phyloP scores from a whole-genome alignment of 2,329 filamentous ascomycete genomes.

The Alternaria sp. region DNA sequence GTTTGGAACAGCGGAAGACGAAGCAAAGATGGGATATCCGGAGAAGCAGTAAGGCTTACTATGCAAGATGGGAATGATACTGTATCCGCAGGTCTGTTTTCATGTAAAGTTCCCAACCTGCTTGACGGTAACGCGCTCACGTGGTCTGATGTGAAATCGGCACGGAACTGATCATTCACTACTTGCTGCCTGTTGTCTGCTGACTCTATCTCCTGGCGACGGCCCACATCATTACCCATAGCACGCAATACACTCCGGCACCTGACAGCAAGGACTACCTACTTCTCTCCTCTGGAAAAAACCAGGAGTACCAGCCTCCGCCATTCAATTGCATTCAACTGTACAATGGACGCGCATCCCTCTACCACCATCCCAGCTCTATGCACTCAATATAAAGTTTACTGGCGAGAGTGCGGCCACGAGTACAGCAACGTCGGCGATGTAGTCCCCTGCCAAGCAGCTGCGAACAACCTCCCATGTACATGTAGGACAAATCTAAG shows the following conservation, averaged over 20 bases:
- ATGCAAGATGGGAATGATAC: background rate
- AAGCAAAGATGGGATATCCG: conserved; percentile 31
- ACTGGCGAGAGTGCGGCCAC: background rate
- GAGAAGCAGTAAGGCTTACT: conserved; percentile 4
- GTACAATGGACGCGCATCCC: no score
- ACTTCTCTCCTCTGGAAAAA: background rate
- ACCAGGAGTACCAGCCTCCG: background rate
- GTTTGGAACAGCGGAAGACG: conserved; percentile 45
- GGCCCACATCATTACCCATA: background rate
- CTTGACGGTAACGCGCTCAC: background rate
- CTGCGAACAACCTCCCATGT: background rate
- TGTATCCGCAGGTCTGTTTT: background rate
- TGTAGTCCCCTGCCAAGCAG: background rate
- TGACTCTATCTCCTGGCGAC: background rate
- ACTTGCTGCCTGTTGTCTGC: background rate
- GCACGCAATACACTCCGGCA: background rate
- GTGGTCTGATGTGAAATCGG: background rate
- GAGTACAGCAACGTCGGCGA: background rate
- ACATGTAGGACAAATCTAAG: background rate
- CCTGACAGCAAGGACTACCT: background rate
- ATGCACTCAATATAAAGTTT: background rate
- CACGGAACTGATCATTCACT: background rate
- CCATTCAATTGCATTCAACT: background rate
- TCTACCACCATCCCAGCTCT: background rate
- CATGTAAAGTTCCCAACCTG: background rate